Evolutionary conservation across 345 rosid species (phyloP).

Genomic region (Sisymbrium altissimum): DNA sequence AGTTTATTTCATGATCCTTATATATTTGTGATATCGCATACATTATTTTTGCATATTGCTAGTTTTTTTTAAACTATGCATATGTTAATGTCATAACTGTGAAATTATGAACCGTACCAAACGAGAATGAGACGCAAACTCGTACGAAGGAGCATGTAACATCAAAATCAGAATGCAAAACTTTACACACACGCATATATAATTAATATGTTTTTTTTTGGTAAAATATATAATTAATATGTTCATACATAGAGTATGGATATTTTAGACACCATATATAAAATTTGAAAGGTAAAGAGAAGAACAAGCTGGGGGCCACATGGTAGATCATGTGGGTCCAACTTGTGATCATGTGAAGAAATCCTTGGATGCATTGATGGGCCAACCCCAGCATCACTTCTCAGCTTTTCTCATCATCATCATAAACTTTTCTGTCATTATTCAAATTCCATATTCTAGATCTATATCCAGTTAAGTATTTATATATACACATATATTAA

Average conservation of each 20-base stretch:
- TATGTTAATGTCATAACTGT: no score
- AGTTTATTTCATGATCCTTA: background rate
- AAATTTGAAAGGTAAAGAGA: background rate
- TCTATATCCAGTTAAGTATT: background rate
- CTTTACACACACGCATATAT: background rate
- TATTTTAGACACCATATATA: background rate
- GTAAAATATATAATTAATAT: no score
- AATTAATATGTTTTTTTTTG: no score
- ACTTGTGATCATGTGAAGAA: conserved; percentile 35
- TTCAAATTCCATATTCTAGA: conserved; percentile 30
- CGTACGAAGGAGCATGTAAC: background rate
- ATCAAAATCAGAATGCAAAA: background rate
- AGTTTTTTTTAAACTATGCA: background rate
- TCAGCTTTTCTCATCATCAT: conserved; percentile 26
- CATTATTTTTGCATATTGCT: background rate
- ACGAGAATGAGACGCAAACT: background rate
- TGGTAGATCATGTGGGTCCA: conserved; percentile 38
- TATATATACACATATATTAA: background rate
- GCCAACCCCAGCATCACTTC: conserved; percentile 35
- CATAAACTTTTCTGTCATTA: conserved; percentile 33
- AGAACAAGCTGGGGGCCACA: conserved; percentile 10
- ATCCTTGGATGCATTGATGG: conserved; percentile 37
- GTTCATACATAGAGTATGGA: background rate
- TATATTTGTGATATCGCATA: background rate
- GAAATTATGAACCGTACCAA: background rate